These are phyloP conservation scores for Ceratobasidium sp. DNA, from an alignment of 1,284 basidiomycete genomes.

Conservation along the genomic window DNA sequence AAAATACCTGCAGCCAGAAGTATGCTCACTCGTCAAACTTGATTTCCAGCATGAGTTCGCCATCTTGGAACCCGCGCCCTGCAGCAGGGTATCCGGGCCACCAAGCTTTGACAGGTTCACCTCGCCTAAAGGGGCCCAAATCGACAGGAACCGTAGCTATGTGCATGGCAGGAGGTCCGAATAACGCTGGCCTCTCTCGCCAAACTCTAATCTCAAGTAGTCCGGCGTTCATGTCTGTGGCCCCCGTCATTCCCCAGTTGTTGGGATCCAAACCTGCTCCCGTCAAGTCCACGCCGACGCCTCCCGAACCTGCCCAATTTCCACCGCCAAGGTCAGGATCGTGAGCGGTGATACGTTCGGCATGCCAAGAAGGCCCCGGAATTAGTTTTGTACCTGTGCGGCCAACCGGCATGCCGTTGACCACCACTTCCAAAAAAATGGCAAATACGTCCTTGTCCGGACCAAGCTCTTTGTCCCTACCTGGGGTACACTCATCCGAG, in stretches of 20 bases:
- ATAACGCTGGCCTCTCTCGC: constrained; percentile 27
- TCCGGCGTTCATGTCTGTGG: constrained; percentile 1
- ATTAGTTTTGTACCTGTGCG: constrained; percentile 75
- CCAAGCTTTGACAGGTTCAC: constrained; percentile 79
- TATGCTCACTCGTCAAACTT: constrained; percentile 74
- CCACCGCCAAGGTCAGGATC: constrained; percentile 55
- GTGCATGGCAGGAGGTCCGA: constrained; percentile 39
- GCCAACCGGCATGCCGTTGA: constrained; percentile 58
- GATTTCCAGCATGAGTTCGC: constrained; percentile 75
- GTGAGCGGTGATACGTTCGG: constrained; percentile 73
- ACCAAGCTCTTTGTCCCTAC: constrained; percentile 29
- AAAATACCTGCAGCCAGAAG: too few species aligned
- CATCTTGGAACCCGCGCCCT: constrained; percentile 51
- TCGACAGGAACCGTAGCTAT: constrained; percentile 68
- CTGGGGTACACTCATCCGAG: constrained; percentile 37
- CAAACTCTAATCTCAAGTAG: constrained; percentile 26
- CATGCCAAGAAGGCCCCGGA: constrained; percentile 62
- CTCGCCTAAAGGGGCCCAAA: constrained; percentile 71
- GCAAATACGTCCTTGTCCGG: constrained; percentile 15
- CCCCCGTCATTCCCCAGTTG: constrained; percentile 1
- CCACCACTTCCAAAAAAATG: constrained; percentile 45
- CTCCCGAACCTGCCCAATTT: constrained; percentile 20
- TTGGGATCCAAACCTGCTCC: constrained; percentile 6
- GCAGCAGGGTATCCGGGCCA: constrained; percentile 70
- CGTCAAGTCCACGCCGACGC: not conserved